These are phyloP conservation scores for Sugiyamaella xylanicola DNA, from an alignment of 1,139 yeast genomes.

Conservation along the genomic window DNA sequence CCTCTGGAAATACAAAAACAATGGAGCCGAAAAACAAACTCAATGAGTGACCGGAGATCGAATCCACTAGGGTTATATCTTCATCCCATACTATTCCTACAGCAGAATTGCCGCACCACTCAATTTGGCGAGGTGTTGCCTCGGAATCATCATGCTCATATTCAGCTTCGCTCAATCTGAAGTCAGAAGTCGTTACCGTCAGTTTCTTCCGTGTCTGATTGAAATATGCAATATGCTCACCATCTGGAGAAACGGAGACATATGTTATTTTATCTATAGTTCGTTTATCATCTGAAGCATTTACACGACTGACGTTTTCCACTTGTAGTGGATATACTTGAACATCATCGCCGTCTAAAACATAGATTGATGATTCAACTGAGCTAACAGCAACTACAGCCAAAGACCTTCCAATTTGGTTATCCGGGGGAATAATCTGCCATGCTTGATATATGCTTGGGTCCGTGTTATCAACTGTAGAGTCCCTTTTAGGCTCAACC, in stretches of 20 bases:
- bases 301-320: neutral
- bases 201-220: conserved; percentile 41
- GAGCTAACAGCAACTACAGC: conserved; percentile 32
- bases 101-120: conserved; percentile 90
- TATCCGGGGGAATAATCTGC: conserved; percentile 41
- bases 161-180: conserved; percentile 56
- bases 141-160: conserved; percentile 45
- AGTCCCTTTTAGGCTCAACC: neutral
- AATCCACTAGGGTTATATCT: conserved; percentile 71
- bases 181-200: conserved; percentile 56
- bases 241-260: conserved; percentile 61
- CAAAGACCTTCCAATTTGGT: conserved; percentile 29
- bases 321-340: neutral
- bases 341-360: conserved; percentile 15
- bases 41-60: conserved; percentile 57
- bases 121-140: conserved; percentile 47
- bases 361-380: neutral
- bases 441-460: conserved; percentile 33
- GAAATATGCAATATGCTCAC: conserved; percentile 60
- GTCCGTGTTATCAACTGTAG: neutral
- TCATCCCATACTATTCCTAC: conserved; percentile 62
- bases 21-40: conserved; percentile 49
- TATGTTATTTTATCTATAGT: conserved; percentile 23
- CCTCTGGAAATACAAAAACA: conserved; percentile 51
- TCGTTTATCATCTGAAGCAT: no score